Evolutionary conservation across 345 rosid species (phyloP).

Genomic region (Salix caprea): DNA sequence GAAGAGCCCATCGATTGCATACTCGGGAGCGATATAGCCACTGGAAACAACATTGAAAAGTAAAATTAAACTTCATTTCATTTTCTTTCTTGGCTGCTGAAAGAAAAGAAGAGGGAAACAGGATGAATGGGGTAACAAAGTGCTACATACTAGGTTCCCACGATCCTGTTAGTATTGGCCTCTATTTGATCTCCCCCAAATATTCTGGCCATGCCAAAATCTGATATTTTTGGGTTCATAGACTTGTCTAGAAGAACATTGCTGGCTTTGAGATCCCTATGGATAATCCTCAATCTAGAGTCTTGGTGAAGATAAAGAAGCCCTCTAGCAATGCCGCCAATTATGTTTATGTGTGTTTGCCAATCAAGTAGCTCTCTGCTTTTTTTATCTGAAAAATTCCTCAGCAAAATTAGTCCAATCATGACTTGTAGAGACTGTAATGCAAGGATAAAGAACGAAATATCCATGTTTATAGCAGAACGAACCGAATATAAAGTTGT

Average conservation of each 20-base stretch:
- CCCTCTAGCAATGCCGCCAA: conserved; percentile 17
- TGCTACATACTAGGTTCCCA: conserved; percentile 15
- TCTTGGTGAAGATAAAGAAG: conserved; percentile 33
- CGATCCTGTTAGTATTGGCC: conserved; percentile 7
- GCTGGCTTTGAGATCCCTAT: conserved; percentile 23
- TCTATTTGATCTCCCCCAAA: conserved; percentile 12
- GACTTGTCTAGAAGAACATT: conserved; percentile 7
- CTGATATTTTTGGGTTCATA: conserved; percentile 18
- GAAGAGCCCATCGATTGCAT: conserved; percentile 16
- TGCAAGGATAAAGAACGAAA: not conserved
- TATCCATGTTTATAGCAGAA: not conserved
- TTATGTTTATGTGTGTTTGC: conserved; percentile 9
- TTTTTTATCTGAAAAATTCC: not conserved
- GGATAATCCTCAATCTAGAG: conserved; percentile 19
- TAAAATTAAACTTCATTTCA: not conserved
- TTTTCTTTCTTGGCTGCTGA: not conserved
- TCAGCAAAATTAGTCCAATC: not conserved
- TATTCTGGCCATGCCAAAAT: conserved; percentile 18
- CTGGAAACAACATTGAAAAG: not conserved
- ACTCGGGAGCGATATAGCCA: conserved; percentile 17
- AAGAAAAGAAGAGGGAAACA: not conserved
- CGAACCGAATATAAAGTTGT: conserved; percentile 34
- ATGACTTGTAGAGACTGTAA: not conserved
- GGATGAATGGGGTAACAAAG: no score
- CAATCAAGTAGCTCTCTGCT: not conserved